A percentile compares a stretch with the other conserved stretches of the same genome.
phyloP scores from a whole-genome alignment of 2,329 filamentous ascomycete genomes.

The Neofusicoccum parvum region DNA sequence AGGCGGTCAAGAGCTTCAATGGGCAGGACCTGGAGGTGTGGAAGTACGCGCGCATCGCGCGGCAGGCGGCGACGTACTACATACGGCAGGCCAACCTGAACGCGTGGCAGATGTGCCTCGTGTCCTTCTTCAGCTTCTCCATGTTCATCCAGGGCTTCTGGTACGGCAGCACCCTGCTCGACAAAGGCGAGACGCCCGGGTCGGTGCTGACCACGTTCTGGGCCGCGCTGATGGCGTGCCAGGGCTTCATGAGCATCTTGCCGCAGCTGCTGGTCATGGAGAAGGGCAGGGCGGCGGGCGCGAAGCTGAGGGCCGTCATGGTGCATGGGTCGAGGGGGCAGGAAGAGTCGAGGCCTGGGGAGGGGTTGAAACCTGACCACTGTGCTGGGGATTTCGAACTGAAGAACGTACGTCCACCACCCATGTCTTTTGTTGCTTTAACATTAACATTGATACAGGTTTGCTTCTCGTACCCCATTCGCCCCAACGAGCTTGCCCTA shows the following conservation, averaged over 20 bases:
- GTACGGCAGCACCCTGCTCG: slow-evolving; percentile 75
- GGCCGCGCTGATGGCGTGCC: slow-evolving; percentile 73
- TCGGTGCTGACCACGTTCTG: slow-evolving; percentile 84
- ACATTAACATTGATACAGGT: slow-evolving; percentile 55
- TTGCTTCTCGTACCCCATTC: slow-evolving; percentile 79
- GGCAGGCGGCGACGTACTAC: slow-evolving; percentile 64
- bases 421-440: not conserved
- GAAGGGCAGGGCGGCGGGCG: slow-evolving; percentile 76
- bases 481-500: slow-evolving; percentile 63
- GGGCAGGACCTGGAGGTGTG: slow-evolving; percentile 69
- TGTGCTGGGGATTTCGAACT: slow-evolving; percentile 72
- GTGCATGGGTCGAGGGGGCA: slow-evolving; percentile 34
- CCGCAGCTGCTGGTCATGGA: slow-evolving; percentile 77
- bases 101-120: slow-evolving; percentile 71
- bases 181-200: slow-evolving; percentile 60
- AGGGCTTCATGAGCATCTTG: slow-evolving; percentile 72
- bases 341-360: slow-evolving; percentile 25
- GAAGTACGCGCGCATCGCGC: slow-evolving; percentile 63
- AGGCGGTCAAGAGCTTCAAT: slow-evolving; percentile 85
- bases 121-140: slow-evolving; percentile 71
- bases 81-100: slow-evolving; percentile 68
- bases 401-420: slow-evolving; percentile 55
- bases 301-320: slow-evolving; percentile 57
- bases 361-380: slow-evolving; percentile 28
- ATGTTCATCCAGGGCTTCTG: slow-evolving; percentile 91